Conservation (phyloP, 345 rosid species). For the Sonneratia alba region DNA sequence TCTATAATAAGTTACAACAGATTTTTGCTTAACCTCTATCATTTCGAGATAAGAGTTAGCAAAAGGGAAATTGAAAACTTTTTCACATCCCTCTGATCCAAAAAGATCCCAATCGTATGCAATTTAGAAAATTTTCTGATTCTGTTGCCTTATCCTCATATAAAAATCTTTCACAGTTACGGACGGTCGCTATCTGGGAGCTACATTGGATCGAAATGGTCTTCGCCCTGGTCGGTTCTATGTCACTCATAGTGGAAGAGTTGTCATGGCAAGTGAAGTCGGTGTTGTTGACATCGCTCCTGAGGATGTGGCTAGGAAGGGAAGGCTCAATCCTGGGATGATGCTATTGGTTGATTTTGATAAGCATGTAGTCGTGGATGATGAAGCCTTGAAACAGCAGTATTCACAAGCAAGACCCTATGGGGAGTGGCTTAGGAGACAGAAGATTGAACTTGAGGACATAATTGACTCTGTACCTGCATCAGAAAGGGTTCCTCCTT, state of each 20-base stretch:
- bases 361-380: slow-evolving; percentile 88
- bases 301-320: slow-evolving; percentile 87
- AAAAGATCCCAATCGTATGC: too few species aligned
- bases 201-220: slow-evolving; percentile 97
- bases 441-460: slow-evolving; percentile 72
- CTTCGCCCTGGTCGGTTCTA: slow-evolving; percentile 99
- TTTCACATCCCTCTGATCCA: too few species aligned
- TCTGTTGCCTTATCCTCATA: slow-evolving; percentile 4
- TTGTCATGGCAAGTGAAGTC: slow-evolving; percentile 98
- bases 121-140: too few species aligned
- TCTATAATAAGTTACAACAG: too few species aligned
- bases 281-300: slow-evolving; percentile 95
- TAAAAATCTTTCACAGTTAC: slow-evolving; percentile 53
- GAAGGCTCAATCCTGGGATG: slow-evolving; percentile 99
- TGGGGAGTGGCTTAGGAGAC: slow-evolving; percentile 85
- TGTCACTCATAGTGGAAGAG: slow-evolving; percentile 77
- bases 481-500: slow-evolving; percentile 47
- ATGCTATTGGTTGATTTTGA: slow-evolving; percentile 99
- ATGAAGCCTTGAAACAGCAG: slow-evolving; percentile 51
- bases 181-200: slow-evolving; percentile 97
- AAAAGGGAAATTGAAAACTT: too few species aligned
- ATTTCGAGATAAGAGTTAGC: too few species aligned
- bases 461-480: slow-evolving; percentile 60
- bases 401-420: slow-evolving; percentile 57
- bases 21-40: too few species aligned